Base-by-base conservation (phyloP, 768 basidiomycete species). In the Melanogaster broomeanus region DNA sequence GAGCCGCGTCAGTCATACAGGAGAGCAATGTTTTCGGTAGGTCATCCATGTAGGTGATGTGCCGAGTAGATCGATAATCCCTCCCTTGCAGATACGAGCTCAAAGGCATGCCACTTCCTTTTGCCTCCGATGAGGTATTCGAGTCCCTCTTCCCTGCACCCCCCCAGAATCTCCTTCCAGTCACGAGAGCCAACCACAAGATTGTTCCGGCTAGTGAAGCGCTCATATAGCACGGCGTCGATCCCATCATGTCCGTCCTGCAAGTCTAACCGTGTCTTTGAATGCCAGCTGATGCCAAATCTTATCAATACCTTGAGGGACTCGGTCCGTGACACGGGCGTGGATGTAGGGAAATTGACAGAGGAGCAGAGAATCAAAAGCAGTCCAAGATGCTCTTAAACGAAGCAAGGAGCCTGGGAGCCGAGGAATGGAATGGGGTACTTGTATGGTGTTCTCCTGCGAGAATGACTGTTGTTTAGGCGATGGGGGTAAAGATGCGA, bases 201-300 rank as follows among this genome's bases (percentile, higher is more conserved):
- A 83, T 84, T n/a, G 57, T 74, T 2, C 53, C 55, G 19, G 51
- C 64, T n/a, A 24, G 66, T 67, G 34, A 80, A 78, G 58, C 77
- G 83, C 38, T 70, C 71, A 0, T 97, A 86, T 69, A 68, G 76
- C 40, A 71, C 83, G 4, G 61, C 74, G 1, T 67, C 75, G 8
- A 72, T 93, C 27, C 83, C 87, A 0, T 53, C 68, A 0, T 98
- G 96, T 65, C 75, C 83, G 2, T 61, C 71, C 13, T 98, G 96
- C 72, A 72, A 75, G 33, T 76, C 80, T 3, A 73, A 72, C 39
- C 80, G 93, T 15, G 79, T 87, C 19, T 98, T 97, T 66, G 96
- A 98, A 67, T 89, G 89, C 61, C 96, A 98, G 67, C 76, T 98
- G 47, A 96, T 95, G 84, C 96, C 96, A 2, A 92, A 93, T 64